Conservation (phyloP, 2,329 filamentous ascomycete species). For the Diaporthe citri region DNA sequence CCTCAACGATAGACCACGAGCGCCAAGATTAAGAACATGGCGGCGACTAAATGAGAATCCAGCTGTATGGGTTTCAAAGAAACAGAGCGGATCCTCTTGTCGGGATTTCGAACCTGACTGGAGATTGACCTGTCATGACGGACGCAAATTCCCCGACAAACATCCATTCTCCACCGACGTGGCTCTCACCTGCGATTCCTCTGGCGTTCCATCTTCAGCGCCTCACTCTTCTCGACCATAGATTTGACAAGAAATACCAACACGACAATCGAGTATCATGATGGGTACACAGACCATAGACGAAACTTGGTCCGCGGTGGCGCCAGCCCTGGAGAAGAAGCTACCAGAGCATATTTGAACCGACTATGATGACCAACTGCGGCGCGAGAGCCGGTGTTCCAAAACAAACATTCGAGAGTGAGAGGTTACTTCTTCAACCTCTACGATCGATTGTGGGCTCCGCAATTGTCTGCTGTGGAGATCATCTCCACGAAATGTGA, state of each 20-base stretch:
- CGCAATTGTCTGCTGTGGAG: not conserved
- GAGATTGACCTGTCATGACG: not conserved
- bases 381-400: no score
- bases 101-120: no score
- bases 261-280: not conserved
- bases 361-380: no score
- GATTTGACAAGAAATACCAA: not conserved
- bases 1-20: no score
- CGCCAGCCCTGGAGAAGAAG: not conserved
- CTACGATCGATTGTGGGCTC: not conserved
- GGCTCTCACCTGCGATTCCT: not conserved
- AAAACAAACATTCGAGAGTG: not conserved
- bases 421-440: not conserved
- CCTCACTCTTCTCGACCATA: not conserved
- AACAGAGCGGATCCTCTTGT: no score
- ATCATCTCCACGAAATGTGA: not conserved
- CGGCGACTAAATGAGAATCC: accelerated
- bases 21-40: not conserved
- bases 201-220: not conserved
- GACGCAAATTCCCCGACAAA: no score
- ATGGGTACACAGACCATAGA: not conserved
- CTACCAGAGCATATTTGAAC: no score
- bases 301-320: not conserved
- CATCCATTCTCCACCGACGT: not conserved
- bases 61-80: no score